A percentile compares a stretch with the other conserved stretches of the same genome.
phyloP scores from a whole-genome alignment of 768 basidiomycete species.

The Xerocomellus amylosporus region DNA sequence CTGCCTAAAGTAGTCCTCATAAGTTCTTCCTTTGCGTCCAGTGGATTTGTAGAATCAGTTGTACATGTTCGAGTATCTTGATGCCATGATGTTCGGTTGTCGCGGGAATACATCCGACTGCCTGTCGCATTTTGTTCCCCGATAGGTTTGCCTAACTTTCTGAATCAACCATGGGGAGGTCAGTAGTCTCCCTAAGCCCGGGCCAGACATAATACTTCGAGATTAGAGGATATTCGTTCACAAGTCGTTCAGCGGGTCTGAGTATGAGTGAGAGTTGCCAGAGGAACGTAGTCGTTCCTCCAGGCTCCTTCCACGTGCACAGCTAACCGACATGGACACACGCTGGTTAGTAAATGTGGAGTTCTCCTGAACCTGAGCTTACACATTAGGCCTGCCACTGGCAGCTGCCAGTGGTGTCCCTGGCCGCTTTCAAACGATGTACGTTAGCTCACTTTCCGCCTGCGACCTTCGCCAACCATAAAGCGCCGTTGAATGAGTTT shows the following conservation, averaged over 20 bases:
- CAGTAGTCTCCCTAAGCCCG: too few species aligned
- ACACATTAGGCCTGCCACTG: background rate
- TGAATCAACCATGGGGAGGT: too few species aligned
- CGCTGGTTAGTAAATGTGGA: too few species aligned
- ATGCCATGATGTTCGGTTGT: background rate
- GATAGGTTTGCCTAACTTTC: too few species aligned
- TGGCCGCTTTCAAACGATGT: background rate
- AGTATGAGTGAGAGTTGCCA: too few species aligned
- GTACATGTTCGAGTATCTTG: conserved; percentile 2
- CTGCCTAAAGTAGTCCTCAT: background rate
- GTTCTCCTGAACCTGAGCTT: background rate
- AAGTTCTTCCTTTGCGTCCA: background rate
- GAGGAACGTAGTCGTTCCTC: too few species aligned
- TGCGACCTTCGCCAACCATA: background rate
- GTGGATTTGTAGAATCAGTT: conserved; percentile 18
- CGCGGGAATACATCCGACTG: background rate
- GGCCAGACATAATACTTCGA: too few species aligned
- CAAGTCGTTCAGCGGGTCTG: too few species aligned
- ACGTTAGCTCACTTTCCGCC: background rate
- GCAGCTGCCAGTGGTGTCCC: background rate
- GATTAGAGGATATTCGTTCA: too few species aligned
- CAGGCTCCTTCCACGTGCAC: background rate
- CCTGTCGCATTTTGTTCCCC: background rate
- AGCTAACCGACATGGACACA: too few species aligned
- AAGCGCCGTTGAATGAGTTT: conserved; percentile 5